Percentiles rank a stretch among this genome's conserved stretches.
phyloP scores from a whole-genome alignment of 2,329 filamentous ascomycete species.

The Sporothrix mexicana region DNA sequence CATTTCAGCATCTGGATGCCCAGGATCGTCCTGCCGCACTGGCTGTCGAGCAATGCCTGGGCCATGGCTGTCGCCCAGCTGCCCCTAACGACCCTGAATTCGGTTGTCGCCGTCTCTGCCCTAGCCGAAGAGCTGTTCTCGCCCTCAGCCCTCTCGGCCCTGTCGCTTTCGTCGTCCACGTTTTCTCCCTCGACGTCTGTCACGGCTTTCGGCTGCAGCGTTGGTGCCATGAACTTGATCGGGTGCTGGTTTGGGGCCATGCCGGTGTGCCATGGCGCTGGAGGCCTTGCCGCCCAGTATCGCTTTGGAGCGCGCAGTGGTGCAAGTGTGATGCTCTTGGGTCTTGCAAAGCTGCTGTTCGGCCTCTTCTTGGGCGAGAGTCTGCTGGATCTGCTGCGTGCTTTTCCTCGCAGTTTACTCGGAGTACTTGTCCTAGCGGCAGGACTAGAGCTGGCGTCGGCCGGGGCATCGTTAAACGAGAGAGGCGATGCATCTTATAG shows the following conservation, averaged over 20 bases:
- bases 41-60: conserved; percentile 49
- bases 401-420: conserved; percentile 77
- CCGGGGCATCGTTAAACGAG: conserved; percentile 83
- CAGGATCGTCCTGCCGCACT: conserved; percentile 51
- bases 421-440: conserved; percentile 90
- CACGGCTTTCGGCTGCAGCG: conserved; percentile 79
- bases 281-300: conserved; percentile 87
- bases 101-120: conserved; percentile 83
- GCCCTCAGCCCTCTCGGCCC: not conserved
- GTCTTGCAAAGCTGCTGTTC: conserved; percentile 73
- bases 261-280: conserved; percentile 93
- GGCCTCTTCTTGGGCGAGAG: conserved; percentile 77
- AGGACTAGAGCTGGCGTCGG: conserved; percentile 84
- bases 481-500: conserved; percentile 42
- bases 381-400: conserved; percentile 70
- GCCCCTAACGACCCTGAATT: conserved; percentile 90
- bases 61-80: conserved; percentile 81
- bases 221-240: conserved; percentile 81
- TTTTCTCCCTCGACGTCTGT: conserved; percentile 60
- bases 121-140: conserved; percentile 80
- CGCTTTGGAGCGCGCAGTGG: conserved; percentile 91
- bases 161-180: conserved; percentile 46
- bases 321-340: conserved; percentile 80
- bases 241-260: conserved; percentile 93
- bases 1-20: conserved; percentile 67